These are phyloP conservation scores for Daldinia decipiens DNA, from an alignment of 495 filamentous ascomycete species.

Conservation along the genomic window DNA sequence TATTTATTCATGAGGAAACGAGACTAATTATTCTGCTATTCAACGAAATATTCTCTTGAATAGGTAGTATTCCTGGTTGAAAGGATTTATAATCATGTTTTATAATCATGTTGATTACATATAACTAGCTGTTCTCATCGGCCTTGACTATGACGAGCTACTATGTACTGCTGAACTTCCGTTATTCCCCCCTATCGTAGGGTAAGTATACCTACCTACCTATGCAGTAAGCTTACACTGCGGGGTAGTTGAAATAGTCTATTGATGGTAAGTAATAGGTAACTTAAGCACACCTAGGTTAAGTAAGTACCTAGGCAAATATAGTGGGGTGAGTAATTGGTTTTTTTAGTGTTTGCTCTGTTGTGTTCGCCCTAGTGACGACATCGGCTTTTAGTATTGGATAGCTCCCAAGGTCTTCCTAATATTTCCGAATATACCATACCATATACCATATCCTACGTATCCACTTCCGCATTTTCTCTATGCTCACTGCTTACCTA, in stretches of 20 bases:
- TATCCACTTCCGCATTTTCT: not conserved
- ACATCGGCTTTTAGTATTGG: not conserved
- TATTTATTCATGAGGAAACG: slow-evolving; percentile 30
- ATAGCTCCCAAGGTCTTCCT: not conserved
- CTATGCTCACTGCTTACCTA: not conserved
- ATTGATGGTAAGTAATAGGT: not conserved
- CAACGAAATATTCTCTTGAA: slow-evolving; percentile 13
- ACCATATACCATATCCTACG: not conserved
- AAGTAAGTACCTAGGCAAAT: no score
- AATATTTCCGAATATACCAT: not conserved
- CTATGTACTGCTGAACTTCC: not conserved
- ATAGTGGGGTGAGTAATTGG: slow-evolving; percentile 2
- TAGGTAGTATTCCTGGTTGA: not conserved
- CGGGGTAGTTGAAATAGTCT: slow-evolving; percentile 26
- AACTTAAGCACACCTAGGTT: not conserved
- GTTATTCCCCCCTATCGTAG: not conserved
- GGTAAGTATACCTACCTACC: slow-evolving; percentile 5
- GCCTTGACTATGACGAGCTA: not conserved
- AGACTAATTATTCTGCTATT: slow-evolving; percentile 11
- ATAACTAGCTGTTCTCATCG: not conserved
- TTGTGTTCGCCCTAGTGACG: not conserved
- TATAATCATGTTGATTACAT: slow-evolving; percentile 5
- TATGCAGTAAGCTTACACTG: slow-evolving; percentile 9
- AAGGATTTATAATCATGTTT: slow-evolving; percentile 6
- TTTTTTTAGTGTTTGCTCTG: not conserved